Base-by-base conservation (phyloP, 1,284 basidiomycete genomes). In the Heterobasidion parviporum region DNA sequence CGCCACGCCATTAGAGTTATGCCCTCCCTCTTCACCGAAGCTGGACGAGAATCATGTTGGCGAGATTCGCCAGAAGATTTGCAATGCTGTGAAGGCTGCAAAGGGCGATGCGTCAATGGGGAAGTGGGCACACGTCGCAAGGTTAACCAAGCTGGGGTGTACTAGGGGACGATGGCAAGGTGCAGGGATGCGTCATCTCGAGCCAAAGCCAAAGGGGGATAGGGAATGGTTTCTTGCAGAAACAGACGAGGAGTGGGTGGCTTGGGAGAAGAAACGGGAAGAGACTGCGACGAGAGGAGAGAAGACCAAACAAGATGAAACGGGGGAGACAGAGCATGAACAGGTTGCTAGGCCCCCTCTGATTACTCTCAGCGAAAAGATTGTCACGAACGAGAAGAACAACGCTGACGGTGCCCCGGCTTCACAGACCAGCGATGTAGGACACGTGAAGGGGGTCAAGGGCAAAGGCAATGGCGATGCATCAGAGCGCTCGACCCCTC, bases 151-250 rank as follows among this genome's bases (percentile, higher is more conserved):
- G 55, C 46, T 70, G 52, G 70, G 70, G 14, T 71, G 70, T 44
- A 54, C 67, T 12, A 67, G 64, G 45, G 68, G 70, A 46, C 56
- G 63, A 15, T 52, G 54, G 49, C 32, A 36, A 12, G 59, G 66
- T 56, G 54, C 61, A 6, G 51, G 52, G 36, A 26, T 53, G 18
- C 8, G 38, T 55, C 48, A 43, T 56, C 8, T 53, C 33, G 56
- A 1, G 47, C 16, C 43, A 14, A 20, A 41, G n/a, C 59, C 61
- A 15, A 10, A 3, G 38, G 59, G 61, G 55, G 59, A 47, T 26
- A 49, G 55, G 18, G 52, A 61, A 12, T 72, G 70, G 70, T 63
- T 70, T 54, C 58, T 70, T 20, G 70, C 68, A 18, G 70, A 70
- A 6, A 63, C 66, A 41, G 68, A 70, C 54, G 60, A 62, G 20